Conservation (phyloP, 2,329 filamentous ascomycete genomes). For the Aspergillus transmontanensis region DNA sequence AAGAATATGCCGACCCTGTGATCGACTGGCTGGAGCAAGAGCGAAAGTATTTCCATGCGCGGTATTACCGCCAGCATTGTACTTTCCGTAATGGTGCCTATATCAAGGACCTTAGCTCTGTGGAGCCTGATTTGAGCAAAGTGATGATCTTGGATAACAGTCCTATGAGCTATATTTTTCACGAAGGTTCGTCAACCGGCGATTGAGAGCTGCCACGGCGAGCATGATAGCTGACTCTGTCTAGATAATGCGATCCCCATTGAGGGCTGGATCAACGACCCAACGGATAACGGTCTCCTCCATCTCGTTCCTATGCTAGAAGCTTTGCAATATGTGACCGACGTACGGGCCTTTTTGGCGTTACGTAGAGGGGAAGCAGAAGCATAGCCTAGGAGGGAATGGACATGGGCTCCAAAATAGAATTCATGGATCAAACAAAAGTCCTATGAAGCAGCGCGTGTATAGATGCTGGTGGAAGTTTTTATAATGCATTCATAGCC, state of each 20-base stretch:
- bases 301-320: constrained; percentile 91
- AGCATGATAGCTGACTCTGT: constrained; percentile 7
- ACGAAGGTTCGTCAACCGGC: constrained; percentile 72
- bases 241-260: constrained; percentile 98
- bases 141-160: constrained; percentile 99
- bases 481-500: constrained; percentile 19
- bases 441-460: background rate
- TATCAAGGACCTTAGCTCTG: constrained; percentile 94
- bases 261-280: constrained; percentile 98
- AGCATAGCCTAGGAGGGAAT: constrained; percentile 24
- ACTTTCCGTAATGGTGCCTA: constrained; percentile 94
- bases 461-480: constrained; percentile 8
- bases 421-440: constrained; percentile 1
- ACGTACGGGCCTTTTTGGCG: constrained; percentile 87
- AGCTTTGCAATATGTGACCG: constrained; percentile 92
- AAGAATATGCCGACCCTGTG: constrained; percentile 97
- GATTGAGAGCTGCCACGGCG: background rate
- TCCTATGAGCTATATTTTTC: constrained; percentile 96
- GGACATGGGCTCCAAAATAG: background rate
- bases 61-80: constrained; percentile 97
- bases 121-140: constrained; percentile 94
- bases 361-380: constrained; percentile 77
- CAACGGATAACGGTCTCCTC: constrained; percentile 91
- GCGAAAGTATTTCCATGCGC: constrained; percentile 89
- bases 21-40: constrained; percentile 98